Evolutionary conservation across 2,329 filamentous ascomycete genomes (phyloP).

Genomic region (Taxawa tesnikishii): DNA sequence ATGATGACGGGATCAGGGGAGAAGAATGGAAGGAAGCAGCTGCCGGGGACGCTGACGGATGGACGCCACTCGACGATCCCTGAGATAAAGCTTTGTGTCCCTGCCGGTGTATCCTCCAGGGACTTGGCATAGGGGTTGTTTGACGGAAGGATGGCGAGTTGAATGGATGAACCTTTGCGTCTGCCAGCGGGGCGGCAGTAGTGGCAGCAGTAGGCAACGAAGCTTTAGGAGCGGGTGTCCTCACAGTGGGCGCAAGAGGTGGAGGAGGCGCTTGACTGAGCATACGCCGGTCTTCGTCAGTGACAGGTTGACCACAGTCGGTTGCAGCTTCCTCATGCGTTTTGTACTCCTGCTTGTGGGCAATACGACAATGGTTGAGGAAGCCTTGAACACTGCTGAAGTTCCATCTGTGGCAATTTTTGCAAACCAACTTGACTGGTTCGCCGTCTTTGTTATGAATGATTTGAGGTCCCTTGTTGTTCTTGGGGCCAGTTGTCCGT

Average conservation of each 20-base stretch:
- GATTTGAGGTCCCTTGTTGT: slow-evolving; percentile 59
- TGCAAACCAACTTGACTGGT: slow-evolving; percentile 80
- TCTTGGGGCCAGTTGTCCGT: slow-evolving; percentile 47
- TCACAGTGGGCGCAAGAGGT: slow-evolving; percentile 1
- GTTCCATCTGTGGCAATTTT: slow-evolving; percentile 74
- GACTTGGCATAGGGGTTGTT: not conserved
- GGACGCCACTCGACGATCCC: not conserved
- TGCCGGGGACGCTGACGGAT: not conserved
- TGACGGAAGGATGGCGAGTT: not conserved
- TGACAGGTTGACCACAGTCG: slow-evolving; percentile 72
- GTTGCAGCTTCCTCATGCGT: slow-evolving; percentile 90
- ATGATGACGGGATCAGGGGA: slow-evolving; percentile 5
- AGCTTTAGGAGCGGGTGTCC: not conserved
- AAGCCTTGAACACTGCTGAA: slow-evolving; percentile 98
- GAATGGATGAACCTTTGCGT: not conserved
- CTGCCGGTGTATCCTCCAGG: not conserved
- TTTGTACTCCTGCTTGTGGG: slow-evolving; percentile 85
- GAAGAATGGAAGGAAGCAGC: slow-evolving; percentile 1
- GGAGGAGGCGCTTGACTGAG: slow-evolving; percentile 6
- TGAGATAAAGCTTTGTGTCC: not conserved
- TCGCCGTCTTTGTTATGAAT: slow-evolving; percentile 57
- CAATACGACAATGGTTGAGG: slow-evolving; percentile 96
- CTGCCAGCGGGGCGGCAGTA: too few relatives aligned
- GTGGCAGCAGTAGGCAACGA: too few relatives aligned
- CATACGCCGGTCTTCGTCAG: slow-evolving; percentile 44